phyloP scores from a whole-genome alignment of 192 early-diverging fungal genomes.

The Coemansia sp. region DNA sequence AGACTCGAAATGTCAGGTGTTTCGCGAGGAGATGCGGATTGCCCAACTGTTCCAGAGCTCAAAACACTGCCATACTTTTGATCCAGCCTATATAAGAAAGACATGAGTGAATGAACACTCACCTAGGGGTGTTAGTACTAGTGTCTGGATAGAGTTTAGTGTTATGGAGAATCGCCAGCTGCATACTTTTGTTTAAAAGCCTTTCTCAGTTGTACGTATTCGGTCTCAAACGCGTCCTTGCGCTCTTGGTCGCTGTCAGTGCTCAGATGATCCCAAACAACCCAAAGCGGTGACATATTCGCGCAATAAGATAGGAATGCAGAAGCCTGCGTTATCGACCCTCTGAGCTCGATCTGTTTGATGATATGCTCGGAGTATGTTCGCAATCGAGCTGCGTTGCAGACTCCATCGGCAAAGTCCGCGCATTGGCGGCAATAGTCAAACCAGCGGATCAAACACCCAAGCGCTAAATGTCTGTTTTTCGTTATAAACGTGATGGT shows the following conservation, averaged over 20 bases:
- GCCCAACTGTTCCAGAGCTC: background rate
- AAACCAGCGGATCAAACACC: background rate
- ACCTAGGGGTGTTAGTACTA: background rate
- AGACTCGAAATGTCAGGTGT: background rate
- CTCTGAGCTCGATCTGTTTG: background rate
- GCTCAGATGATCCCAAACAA: constrained; percentile 13
- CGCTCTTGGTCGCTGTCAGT: background rate
- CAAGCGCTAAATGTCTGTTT: background rate
- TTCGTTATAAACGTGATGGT: background rate
- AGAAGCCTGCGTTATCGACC: background rate
- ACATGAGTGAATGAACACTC: background rate
- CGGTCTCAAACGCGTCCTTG: background rate
- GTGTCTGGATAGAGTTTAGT: background rate
- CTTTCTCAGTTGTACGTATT: background rate
- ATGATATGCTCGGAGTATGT: background rate
- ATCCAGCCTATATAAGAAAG: background rate
- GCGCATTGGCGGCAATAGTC: background rate
- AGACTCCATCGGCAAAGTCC: background rate
- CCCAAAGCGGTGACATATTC: constrained; percentile 12
- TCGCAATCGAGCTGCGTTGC: background rate
- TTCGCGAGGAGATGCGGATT: background rate
- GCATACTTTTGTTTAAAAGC: background rate
- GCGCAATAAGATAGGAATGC: background rate
- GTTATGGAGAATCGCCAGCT: background rate
- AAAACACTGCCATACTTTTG: background rate